Base-by-base conservation (phyloP, 2,329 filamentous ascomycete genomes). In the Canariomyces notabilis region DNA sequence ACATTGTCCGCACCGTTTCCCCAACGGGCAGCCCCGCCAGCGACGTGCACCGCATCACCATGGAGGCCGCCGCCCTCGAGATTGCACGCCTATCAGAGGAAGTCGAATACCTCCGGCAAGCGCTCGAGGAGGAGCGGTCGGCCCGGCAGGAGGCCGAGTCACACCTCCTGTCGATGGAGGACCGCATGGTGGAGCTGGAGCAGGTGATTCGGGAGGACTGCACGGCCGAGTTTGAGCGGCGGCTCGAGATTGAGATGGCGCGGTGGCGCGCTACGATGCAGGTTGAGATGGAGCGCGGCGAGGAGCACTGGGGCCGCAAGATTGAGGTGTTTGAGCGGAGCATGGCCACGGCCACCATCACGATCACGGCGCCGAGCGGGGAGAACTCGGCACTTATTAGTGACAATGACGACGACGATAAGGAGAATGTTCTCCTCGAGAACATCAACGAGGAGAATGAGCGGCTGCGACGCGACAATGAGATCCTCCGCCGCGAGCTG, bases 291-390 rank as follows among this genome's bases (percentile, higher is more conserved):
- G 89, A 94, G 57, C 79, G 82, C 36, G 82, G 82, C 42, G 89
- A 95, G 50, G 87, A 87, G 62, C 88, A 94, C 65, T 78, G 93
- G 61, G 90, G 97, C 64, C 80, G 80, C 55, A 98, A 98, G 68
- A 76, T 64, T 6, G 91, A 78, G 49, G 69, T 80, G 1, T 71
- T 80, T 36, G 76, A 79, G 61, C 70, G 74, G 2, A 66, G 74
- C 2, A 65, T 78, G 16, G 59, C 26, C 52, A 70, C 65, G 64
- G 70, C 47, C 65, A 43, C 14, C 12, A 41, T 26, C 6, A 31
- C 68, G 75, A 14, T 34, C 4, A 31, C 16, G 20, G 20, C 4
- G 26, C 26, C 9, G 11, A 21, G 15, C 1, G 46, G 42, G 18
- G 52, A 50, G 20, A 43, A 46, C 8, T 26, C 46, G 32, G 36